phyloP scores from a whole-genome alignment of 176 grass and related monocot genomes.

The Raddia distichophylla region DNA sequence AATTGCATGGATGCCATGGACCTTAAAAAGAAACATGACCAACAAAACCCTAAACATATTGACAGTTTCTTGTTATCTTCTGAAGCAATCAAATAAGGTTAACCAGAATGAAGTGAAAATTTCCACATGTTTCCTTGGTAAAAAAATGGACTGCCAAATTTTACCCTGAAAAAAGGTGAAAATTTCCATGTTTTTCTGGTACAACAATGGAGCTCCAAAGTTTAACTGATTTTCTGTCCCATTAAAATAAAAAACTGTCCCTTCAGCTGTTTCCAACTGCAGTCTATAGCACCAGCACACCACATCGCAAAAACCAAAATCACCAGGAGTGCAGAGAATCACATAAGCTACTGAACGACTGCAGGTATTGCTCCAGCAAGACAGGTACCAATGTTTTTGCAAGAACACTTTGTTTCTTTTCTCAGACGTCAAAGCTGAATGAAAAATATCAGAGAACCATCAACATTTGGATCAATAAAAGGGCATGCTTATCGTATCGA shows the following conservation, averaged over 20 bases:
- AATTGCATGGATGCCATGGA: conserved; percentile 13
- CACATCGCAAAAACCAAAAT: conserved; percentile 22
- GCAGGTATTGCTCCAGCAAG: neutral
- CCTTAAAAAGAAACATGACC: neutral
- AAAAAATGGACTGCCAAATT: neutral
- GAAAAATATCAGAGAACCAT: conserved; percentile 24
- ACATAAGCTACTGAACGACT: neutral
- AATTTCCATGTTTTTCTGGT: neutral
- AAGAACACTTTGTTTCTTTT: conserved; percentile 21
- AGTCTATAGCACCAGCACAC: neutral
- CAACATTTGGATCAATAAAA: conserved; percentile 25
- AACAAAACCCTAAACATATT: conserved; percentile 7
- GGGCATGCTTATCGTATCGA: conserved; percentile 8
- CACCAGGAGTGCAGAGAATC: neutral
- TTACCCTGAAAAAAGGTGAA: neutral
- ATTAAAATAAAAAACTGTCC: neutral
- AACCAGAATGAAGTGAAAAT: neutral
- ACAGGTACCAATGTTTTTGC: neutral
- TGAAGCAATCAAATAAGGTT: conserved; percentile 3
- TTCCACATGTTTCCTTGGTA: no score
- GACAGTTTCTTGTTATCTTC: neutral
- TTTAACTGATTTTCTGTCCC: neutral
- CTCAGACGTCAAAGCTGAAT: conserved; percentile 31
- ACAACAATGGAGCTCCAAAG: neutral
- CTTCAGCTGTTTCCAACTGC: conserved; percentile 1